Conservation (phyloP, 129 eudicot species). For the Centaurea solstitialis region DNA sequence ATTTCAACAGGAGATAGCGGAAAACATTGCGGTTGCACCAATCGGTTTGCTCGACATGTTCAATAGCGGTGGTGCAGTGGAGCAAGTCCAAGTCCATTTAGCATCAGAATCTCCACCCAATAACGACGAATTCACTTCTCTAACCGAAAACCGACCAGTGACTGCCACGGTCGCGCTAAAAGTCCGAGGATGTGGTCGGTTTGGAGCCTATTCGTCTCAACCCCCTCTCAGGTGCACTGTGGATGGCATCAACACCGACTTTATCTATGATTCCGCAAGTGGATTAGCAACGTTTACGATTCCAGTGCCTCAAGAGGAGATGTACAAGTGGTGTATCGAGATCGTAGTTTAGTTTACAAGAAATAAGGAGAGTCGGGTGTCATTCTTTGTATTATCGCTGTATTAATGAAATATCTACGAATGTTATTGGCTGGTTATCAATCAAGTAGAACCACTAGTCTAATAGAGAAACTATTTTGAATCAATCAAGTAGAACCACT, state of each 20-base stretch:
- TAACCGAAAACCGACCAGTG: slow-evolving; percentile 38
- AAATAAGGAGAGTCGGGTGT: not conserved
- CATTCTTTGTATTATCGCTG: slow-evolving; percentile 26
- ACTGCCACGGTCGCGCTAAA: slow-evolving; percentile 53
- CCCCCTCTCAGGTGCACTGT: slow-evolving; percentile 59
- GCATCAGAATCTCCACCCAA: slow-evolving; percentile 31
- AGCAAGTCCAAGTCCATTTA: slow-evolving; percentile 41
- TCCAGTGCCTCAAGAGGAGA: slow-evolving; percentile 60
- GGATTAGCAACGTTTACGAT: slow-evolving; percentile 58
- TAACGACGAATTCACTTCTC: slow-evolving; percentile 18
- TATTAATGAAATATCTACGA: slow-evolving; percentile 9
- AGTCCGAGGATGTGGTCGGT: slow-evolving; percentile 74
- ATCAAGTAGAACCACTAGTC: too few species aligned
- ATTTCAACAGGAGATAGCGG: slow-evolving; percentile 56
- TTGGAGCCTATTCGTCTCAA: slow-evolving; percentile 71
- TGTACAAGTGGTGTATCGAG: slow-evolving; percentile 71
- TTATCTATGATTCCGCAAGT: slow-evolving; percentile 41
- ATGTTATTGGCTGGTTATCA: not conserved
- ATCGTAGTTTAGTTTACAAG: slow-evolving; percentile 44
- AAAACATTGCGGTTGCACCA: slow-evolving; percentile 64
- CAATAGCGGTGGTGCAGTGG: slow-evolving; percentile 70
- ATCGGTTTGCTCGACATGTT: slow-evolving; percentile 84
- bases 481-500: not conserved
- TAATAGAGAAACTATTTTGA: not conserved
- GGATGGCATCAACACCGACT: slow-evolving; percentile 45